Evolutionary conservation across 306 rosid species (phyloP), one percentile per base, ranked within the genome.

Genomic region (Ormosia semicastrata): DNA sequence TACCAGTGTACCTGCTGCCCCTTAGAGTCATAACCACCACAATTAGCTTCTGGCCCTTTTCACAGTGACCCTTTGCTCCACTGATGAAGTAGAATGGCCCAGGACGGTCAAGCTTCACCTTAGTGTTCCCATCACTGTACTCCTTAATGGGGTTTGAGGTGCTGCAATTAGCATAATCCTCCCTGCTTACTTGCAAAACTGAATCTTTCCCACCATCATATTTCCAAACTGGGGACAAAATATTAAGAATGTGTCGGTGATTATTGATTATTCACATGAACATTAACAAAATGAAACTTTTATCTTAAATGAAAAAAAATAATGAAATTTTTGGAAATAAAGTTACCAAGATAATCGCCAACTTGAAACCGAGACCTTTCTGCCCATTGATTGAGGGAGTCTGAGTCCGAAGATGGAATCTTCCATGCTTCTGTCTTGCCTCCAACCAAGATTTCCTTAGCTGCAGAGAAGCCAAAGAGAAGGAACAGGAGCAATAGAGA

Each of bases 51-150:
- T 92, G 96, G 7, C 98, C 98, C 84, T 92, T 88, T 80, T 89
- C 88, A 68, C 99, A 95, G 78, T 89, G 91, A 3, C 92, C 98
- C 80, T 88, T 85, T 32, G 76, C 87, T 37, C 99, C 99, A 73
- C 97, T 95, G 32, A 95, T 88, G 92, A 95, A 95, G 65, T 87
- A 92, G 76, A 79, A 88, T 8, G 99, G 88, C 2, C 99, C 98
- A 7, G 96, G 62, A 10, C 69, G 86, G 18, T 85, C 87, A 5
- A 93, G 90, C 87, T 85, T 76, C 80, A 95, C 87, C 89, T 84
- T 95, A 0, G 97, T 91, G 62, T 87, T 82, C 41, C 92, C 97
- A 40, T 89, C 98, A 14, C 69, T 88, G 90, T 86, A 49, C 79
- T 77, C 75, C 60, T 81, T 80, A 2, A 87, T 81, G 8, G 99